These are phyloP conservation scores for Blastobotrys buckinghamii DNA, from an alignment of 1,139 yeast species.

Conservation along the genomic window DNA sequence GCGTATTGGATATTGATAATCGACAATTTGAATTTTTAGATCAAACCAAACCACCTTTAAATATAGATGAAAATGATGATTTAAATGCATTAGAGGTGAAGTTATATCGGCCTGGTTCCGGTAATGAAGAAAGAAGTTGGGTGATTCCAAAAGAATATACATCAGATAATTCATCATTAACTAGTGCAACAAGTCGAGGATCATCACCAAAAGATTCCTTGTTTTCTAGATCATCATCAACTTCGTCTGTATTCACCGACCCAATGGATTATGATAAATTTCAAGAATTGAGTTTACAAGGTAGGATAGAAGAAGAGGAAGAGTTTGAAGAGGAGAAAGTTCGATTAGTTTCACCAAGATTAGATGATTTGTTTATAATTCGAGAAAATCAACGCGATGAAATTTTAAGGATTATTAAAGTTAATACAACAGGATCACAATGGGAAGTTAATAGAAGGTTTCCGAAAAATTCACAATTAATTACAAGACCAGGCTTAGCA, in stretches of 20 bases:
- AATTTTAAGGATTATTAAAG: neutral
- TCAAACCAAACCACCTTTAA: neutral
- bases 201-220: neutral
- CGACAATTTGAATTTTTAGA: slow-evolving; percentile 5
- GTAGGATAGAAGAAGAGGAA: neutral
- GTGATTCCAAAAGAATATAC: neutral
- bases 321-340: slow-evolving; percentile 1
- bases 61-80: neutral
- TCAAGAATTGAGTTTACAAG: neutral
- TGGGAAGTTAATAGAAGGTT: slow-evolving; percentile 1
- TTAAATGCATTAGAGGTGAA: neutral
- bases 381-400: slow-evolving; percentile 5
- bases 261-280: neutral
- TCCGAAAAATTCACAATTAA: slow-evolving; percentile 1
- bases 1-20: slow-evolving; percentile 5
- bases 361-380: neutral
- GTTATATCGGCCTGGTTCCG: neutral
- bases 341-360: slow-evolving; percentile 1
- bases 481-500: neutral
- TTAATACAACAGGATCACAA: neutral
- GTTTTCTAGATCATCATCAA: neutral
- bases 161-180: neutral
- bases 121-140: neutral
- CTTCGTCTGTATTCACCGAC: neutral
- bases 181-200: neutral